phyloP scores from a whole-genome alignment of 2,329 filamentous ascomycete genomes.

The Paradendryphiella salina region DNA sequence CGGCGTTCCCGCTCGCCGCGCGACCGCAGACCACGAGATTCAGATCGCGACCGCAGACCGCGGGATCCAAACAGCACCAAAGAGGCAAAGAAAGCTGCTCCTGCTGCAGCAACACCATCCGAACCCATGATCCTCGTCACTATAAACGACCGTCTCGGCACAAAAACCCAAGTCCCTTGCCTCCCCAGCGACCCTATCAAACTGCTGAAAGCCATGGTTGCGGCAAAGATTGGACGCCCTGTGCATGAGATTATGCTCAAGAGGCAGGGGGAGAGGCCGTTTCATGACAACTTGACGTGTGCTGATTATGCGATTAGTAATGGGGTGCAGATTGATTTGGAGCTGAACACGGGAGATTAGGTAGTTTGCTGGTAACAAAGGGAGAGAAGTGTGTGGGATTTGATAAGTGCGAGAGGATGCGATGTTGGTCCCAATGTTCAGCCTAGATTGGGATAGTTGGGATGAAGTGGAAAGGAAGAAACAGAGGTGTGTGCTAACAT shows the following conservation, averaged over 20 bases:
- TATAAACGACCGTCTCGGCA: constrained; percentile 92
- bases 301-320: constrained; percentile 95
- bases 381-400: not conserved
- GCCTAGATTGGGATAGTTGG: too few relatives aligned
- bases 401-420: not conserved
- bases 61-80: constrained; percentile 17
- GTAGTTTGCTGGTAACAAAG: too few relatives aligned
- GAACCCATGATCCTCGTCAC: constrained; percentile 93
- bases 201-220: constrained; percentile 89
- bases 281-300: constrained; percentile 85
- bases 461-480: too few relatives aligned
- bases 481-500: not conserved
- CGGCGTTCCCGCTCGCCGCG: constrained; percentile 1
- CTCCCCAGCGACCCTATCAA: constrained; percentile 80
- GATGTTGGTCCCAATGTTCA: too few relatives aligned
- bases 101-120: constrained; percentile 35
- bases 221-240: constrained; percentile 82
- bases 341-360: constrained; percentile 46
- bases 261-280: constrained; percentile 87
- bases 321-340: constrained; percentile 67
- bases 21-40: not conserved
- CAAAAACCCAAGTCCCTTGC: constrained; percentile 92
- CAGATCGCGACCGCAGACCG: constrained; percentile 14
- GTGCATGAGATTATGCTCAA: constrained; percentile 91
- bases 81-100: constrained; percentile 6